Conservation (phyloP, 768 basidiomycete species). For the Boletus huronensis region DNA sequence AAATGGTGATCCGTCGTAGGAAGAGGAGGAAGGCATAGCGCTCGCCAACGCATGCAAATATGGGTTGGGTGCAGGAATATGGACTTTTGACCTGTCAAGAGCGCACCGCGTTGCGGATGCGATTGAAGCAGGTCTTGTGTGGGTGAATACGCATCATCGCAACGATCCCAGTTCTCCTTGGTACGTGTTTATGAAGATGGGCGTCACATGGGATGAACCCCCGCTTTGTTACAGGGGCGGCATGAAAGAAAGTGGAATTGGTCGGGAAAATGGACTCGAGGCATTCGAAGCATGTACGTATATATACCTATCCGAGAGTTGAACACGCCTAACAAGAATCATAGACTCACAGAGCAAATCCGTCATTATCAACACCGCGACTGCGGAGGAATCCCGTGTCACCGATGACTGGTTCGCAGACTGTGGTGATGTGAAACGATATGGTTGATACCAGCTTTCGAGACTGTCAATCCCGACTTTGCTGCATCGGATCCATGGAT, state of each 20-base stretch:
- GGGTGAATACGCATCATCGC: constrained; percentile 88
- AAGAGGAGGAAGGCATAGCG: constrained; percentile 59
- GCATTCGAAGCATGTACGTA: constrained; percentile 77
- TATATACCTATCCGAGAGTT: neutral
- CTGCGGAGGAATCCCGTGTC: constrained; percentile 51
- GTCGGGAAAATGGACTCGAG: constrained; percentile 82
- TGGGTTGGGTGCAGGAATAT: constrained; percentile 77
- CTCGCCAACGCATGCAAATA: constrained; percentile 78
- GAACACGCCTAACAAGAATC: constrained; percentile 3
- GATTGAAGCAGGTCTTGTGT: constrained; percentile 75
- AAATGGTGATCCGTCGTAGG: constrained; percentile 31
- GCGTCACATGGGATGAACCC: constrained; percentile 4
- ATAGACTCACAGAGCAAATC: constrained; percentile 86
- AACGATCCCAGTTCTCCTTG: constrained; percentile 90
- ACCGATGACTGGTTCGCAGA: constrained; percentile 81
- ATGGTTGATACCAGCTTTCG: constrained; percentile 45
- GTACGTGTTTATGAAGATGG: constrained; percentile 34
- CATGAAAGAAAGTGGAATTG: constrained; percentile 87
- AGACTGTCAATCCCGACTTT: neutral
- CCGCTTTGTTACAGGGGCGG: constrained; percentile 60
- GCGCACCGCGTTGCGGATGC: constrained; percentile 70
- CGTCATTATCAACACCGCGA: constrained; percentile 69
- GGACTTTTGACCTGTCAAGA: constrained; percentile 71
- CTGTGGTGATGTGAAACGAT: constrained; percentile 47
- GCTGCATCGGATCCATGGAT: neutral